phyloP scores from a whole-genome alignment of 768 basidiomycete species.

The Amanita pseudoporphyria region DNA sequence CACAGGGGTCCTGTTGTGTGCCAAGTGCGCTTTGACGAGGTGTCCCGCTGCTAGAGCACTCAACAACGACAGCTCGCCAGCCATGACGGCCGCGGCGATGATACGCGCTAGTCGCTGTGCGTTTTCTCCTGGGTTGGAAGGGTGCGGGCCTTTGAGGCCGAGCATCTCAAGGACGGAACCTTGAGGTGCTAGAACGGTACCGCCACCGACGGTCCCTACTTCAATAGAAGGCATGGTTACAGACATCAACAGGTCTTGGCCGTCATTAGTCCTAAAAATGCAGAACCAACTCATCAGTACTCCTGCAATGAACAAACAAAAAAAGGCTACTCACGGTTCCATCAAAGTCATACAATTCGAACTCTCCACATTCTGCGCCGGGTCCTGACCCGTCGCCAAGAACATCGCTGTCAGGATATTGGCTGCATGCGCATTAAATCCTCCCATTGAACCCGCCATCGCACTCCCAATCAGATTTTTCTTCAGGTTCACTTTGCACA shows the following conservation, averaged over 20 bases:
- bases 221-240: conserved; percentile 99
- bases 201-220: conserved; percentile 96
- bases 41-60: conserved; percentile 93
- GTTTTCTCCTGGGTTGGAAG: conserved; percentile 79
- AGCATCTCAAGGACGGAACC: conserved; percentile 88
- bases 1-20: conserved; percentile 85
- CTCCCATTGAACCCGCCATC: conserved; percentile 97
- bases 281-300: conserved; percentile 1
- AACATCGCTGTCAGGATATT: conserved; percentile 96
- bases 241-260: conserved; percentile 86
- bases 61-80: conserved; percentile 88
- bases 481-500: conserved; percentile 90
- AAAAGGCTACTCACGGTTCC: conserved; percentile 73
- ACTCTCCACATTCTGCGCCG: conserved; percentile 98
- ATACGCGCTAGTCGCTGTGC: conserved; percentile 84
- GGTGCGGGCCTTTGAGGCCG: conserved; percentile 84
- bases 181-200: conserved; percentile 88
- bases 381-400: conserved; percentile 96
- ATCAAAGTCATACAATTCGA: conserved; percentile 98
- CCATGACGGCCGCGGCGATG: conserved; percentile 92
- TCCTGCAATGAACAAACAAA: not conserved
- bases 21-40: conserved; percentile 87
- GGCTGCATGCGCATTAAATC: conserved; percentile 97
- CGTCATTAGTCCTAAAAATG: conserved; percentile 82
- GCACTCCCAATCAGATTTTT: conserved; percentile 97